Evolutionary conservation across 108 stramenopile genomes (phyloP).

Genomic region (Seminavis robusta): DNA sequence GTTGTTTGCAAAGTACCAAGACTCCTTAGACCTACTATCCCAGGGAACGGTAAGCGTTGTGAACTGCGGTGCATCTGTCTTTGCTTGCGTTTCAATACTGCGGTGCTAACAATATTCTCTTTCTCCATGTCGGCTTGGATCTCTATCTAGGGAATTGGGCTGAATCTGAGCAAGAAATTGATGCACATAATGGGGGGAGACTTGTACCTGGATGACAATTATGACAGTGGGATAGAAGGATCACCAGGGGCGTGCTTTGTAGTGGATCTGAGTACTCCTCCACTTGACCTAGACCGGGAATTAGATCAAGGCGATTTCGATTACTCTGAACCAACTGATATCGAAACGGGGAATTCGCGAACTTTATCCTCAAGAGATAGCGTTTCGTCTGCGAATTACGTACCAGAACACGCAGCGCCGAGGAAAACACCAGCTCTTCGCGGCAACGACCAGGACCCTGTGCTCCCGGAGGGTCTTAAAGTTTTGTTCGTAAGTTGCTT

Average conservation of each 20-base stretch:
- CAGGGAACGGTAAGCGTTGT: constrained; percentile 29
- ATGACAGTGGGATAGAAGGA: constrained; percentile 41
- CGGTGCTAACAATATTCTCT: no score
- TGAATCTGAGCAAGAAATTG: constrained; percentile 44
- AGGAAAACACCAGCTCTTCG: no score
- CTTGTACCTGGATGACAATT: constrained; percentile 37
- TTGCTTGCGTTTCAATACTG: constrained; percentile 16
- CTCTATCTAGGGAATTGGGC: no score
- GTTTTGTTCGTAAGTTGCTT: constrained; percentile 30
- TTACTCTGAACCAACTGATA: no score
- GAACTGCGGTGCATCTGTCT: background rate
- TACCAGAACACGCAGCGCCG: constrained; percentile 11
- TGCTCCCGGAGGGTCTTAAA: constrained; percentile 17
- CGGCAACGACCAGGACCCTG: no score
- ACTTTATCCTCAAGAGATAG: no score
- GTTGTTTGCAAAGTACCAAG: constrained; percentile 35
- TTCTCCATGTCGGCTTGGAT: no score
- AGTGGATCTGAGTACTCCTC: constrained; percentile 23
- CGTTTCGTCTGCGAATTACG: background rate
- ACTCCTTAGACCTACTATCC: constrained; percentile 21
- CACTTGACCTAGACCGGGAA: no score
- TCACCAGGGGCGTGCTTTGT: constrained; percentile 44
- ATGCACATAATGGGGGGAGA: constrained; percentile 47
- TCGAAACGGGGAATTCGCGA: no score
- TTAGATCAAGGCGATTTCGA: no score